Evolutionary conservation across 768 basidiomycete species (phyloP), one percentile per base, ranked within the genome.

Genomic region (Goffeauzyma gilvescens): DNA sequence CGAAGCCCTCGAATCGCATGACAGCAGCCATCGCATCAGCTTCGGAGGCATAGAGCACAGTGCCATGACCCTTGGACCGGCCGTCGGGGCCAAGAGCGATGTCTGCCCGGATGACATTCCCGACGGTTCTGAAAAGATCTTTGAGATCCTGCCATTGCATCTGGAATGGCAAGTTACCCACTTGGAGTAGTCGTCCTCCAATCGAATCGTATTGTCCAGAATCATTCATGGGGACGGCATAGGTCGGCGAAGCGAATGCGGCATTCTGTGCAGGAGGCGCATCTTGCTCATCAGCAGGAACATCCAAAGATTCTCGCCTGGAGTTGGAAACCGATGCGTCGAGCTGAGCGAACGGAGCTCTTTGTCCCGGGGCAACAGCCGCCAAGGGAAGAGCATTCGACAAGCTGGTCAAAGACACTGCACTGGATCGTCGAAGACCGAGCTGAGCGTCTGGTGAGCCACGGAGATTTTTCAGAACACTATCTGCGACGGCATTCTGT

Each of bases 141-240:
- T 96, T 95, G 32, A 98, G 71, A 58, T 96, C 90, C 64, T 95
- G 90, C 90, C 90, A 98, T 66, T 64, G 62, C 42, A 64, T 58
- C 13, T 52, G 48, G 32, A 59, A 52, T 7, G 66, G 66, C 23
- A 67, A 50, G 32, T 87, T 46, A 12, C 30, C 45, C 14, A 46
- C 40, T 17, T 46, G 36, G 7, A 46, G 23, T 6, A 46, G 17
- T 18, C 45, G 24, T 6, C 45, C 45, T 7, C 39, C 45, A 15
- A 46, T 33, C n/a, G 45, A 39, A 40, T 45, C 44, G 23, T 39
- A 32, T 22, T 38, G 20, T 4, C 21, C 23, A 13, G 37, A 38
- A 17, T 12, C 34, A 35, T 35, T 35, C 5, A n/a, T n/a, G n/a
- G n/a, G n/a, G n/a, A n/a, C n/a, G n/a, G n/a, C n/a, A n/a, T n/a